Base-by-base conservation (phyloP, 2,329 filamentous ascomycete genomes). In the Bisporella sp. region DNA sequence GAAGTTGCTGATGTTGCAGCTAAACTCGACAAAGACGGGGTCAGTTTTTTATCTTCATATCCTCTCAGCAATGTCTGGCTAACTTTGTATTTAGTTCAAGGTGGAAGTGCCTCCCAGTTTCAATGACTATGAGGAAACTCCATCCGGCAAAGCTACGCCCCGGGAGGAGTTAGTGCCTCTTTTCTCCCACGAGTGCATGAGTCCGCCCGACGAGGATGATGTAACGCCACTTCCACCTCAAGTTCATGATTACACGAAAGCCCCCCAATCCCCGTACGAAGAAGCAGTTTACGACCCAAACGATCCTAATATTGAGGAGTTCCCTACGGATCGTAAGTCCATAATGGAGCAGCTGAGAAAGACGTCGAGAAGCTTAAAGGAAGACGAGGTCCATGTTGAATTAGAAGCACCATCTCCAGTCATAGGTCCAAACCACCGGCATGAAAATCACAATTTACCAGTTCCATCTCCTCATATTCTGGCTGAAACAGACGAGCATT, bases 1-100 rank as follows among this genome's bases (percentile, higher is more conserved):
- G 73, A 77, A 55, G 71, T 73, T 32, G 69, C 70, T 21, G 67
- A 73, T 48, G 66, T 64, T 30, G 71, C 73, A 13, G 61, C 69
- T 51, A 62, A 58, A 4, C 56, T 73, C 55, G 71, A 74, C 50
- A 40, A 48, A 7, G 54, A 61, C 5, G 35, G 41, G n/a, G 35
- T 37, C 35, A 37, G n/a, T 37, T 9, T 37, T n/a, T 2, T 9
- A 21, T 21, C 21, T 21, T 21, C 21, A 21, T 21, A 21, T 21
- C 21, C 21, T 21, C 21, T 21, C 21, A 21, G 21, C 21, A 21
- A 21, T 3, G 21, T 3, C 21, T 21, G 21, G 21, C 32, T n/a
- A 37, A 13, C 29, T 40, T 48, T 43, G 13, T 39, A 11, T 13
- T 11, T 39, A 39, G 40, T n/a, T 5, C 45, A 29, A 11, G 40